Percentiles rank a stretch among this genome's conserved stretches.
Conservation (phyloP, 106 monocot species). For the Dendrobium nobile region DNA sequence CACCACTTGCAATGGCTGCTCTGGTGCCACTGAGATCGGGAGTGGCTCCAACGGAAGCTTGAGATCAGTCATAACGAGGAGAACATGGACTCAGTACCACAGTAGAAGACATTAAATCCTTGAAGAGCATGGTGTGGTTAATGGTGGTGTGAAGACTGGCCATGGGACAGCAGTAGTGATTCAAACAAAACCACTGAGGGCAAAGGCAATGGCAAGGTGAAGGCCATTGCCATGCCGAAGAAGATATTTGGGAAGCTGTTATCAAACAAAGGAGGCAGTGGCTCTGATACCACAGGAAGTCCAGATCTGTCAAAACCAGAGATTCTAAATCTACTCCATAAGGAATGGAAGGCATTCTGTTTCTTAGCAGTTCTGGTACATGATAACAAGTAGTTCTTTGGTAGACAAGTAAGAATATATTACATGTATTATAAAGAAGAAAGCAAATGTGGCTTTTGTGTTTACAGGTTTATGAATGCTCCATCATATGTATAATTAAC, state of each 20-base stretch:
- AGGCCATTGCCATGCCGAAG: slow-evolving; percentile 37
- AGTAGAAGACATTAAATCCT: slow-evolving; percentile 26
- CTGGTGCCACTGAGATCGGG: slow-evolving; percentile 14
- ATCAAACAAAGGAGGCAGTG: slow-evolving; percentile 32
- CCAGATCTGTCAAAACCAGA: slow-evolving; percentile 37
- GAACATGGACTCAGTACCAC: slow-evolving; percentile 33
- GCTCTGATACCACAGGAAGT: slow-evolving; percentile 77
- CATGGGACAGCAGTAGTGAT: no score
- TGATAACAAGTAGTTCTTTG: background rate
- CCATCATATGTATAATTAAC: background rate
- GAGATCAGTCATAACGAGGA: slow-evolving; percentile 64
- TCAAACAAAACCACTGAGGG: background rate
- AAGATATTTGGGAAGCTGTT: slow-evolving; percentile 60
- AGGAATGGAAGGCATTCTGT: slow-evolving; percentile 49
- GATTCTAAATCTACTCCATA: slow-evolving; percentile 52
- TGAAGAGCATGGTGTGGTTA: slow-evolving; percentile 29
- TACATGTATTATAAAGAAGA: slow-evolving; percentile 3
- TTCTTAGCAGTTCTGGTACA: slow-evolving; percentile 13
- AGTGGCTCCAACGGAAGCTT: slow-evolving; percentile 65
- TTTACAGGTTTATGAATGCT: background rate
- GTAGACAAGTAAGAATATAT: background rate
- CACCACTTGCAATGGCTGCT: slow-evolving; percentile 8
- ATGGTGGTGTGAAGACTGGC: slow-evolving; percentile 8
- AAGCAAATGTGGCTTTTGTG: background rate
- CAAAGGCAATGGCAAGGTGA: slow-evolving; percentile 25